Evolutionary conservation across 2,329 filamentous ascomycete species (phyloP), one percentile per base, ranked within the genome.

Genomic region (Xylariaceae sp.): DNA sequence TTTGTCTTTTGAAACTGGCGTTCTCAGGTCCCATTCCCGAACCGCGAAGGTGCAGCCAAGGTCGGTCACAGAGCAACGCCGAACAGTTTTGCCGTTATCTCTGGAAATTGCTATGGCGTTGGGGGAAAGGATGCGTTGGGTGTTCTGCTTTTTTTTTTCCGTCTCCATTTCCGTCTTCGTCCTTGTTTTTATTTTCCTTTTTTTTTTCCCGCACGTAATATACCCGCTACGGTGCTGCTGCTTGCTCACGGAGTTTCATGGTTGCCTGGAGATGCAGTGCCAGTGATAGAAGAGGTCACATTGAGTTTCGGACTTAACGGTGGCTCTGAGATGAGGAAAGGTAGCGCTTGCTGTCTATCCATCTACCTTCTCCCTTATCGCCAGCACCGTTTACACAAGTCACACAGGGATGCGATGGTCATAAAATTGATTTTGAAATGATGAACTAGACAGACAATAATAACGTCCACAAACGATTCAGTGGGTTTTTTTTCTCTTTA

Each of bases 181-280:
- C 47, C 47, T 50, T 53, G 19, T 19, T 19, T 19, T 19, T 19
- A 19, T 19, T 19, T 47, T 53, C 35, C 12, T 5, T 44, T 41
- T 40, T 40, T 12, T 53, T 50, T 55, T 31, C 34, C 46, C 53
- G 61, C 60, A 60, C 58, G 65, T 62, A 65, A 66, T 66, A 66
- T 66, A 66, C 64, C 64, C 64, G 62, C 53, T 56, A 54, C 50
- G 57, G 53, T 59, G 58, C 45, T 60, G 52, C 39, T 49, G 35
- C 35, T 19, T 37, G 56, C 50, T 57, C 46, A 29, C 47, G 46
- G 58, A 52, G 52, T 60, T 53, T 49, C 35, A 50, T 55, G 46
- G 59, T 54, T 60, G 55, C 54, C 57, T 31, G 35, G 26, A 47
- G 47, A 51, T 12, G 29, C 12, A 40, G 44, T 39, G 40, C 39